phyloP scores from a whole-genome alignment of 1,284 basidiomycete genomes.

The Trametes versicolor region DNA sequence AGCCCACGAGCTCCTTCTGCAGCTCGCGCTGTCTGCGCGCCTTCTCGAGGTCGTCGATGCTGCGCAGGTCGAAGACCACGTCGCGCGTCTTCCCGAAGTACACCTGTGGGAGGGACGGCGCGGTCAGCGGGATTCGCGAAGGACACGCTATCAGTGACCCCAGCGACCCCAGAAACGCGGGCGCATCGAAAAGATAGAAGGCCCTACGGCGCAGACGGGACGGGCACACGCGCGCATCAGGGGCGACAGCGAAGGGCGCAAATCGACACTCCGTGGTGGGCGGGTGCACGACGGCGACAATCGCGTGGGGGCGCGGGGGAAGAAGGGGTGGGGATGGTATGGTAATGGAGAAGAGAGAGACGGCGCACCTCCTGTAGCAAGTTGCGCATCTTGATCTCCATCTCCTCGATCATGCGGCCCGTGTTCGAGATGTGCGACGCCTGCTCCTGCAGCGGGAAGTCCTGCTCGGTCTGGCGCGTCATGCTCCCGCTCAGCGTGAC shows the following conservation, averaged over 20 bases:
- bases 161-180: slow-evolving; percentile 13
- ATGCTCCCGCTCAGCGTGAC: slow-evolving; percentile 94
- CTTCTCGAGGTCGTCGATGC: slow-evolving; percentile 87
- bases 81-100: slow-evolving; percentile 99
- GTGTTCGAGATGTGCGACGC: slow-evolving; percentile 92
- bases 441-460: slow-evolving; percentile 81
- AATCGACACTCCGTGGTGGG: background rate
- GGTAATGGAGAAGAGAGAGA: background rate
- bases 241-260: background rate
- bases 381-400: slow-evolving; percentile 99
- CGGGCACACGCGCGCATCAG: background rate
- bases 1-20: slow-evolving; percentile 95
- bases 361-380: slow-evolving; percentile 82
- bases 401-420: slow-evolving; percentile 96
- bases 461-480: slow-evolving; percentile 94
- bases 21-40: slow-evolving; percentile 85
- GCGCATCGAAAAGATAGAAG: slow-evolving; percentile 10
- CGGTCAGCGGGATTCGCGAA: background rate
- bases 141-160: slow-evolving; percentile 7
- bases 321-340: background rate
- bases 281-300: background rate
- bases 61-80: slow-evolving; percentile 91
- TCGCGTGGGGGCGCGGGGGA: background rate
- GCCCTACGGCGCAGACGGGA: background rate
- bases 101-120: slow-evolving; percentile 59